Evolutionary conservation across 176 grass and related monocot species (phyloP), one percentile per base, ranked within the genome.

Genomic region (Phragmites australis): DNA sequence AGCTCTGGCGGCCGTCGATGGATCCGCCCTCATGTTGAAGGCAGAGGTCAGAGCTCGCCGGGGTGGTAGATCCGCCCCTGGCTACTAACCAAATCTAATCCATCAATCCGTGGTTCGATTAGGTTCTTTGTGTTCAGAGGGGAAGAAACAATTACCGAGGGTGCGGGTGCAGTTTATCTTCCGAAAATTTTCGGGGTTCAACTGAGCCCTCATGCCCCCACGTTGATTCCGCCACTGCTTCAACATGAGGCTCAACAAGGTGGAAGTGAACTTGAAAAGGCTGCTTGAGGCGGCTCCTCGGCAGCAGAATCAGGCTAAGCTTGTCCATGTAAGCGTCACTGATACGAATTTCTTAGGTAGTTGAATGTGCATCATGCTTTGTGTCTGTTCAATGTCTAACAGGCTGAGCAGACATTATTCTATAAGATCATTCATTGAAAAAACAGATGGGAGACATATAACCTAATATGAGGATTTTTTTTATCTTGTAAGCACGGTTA

Each of bases 211-310:
- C 7, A 21, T 8, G 16, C 4, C 66, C 6, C 42, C n/a, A 27
- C 25, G 15, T 23, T 17, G 22, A 48, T n/a, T 23, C 76, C 4
- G 13, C 61, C 48, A 65, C 59, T 0, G 45, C 62, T 62, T 70
- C 41, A 52, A 54, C 53, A 95, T 95, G 96, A 83, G 84, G 72
- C 82, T 93, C 39, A 95, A 87, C 74, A 99, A 91, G 84, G 88
- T 91, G 19, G 92, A 99, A 78, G 88, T 95, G 81, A 99, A 99
- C 80, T 79, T 99, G 55, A 93, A 32, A 85, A 91, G 96, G 76
- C 70, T 99, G 74, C 90, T 99, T 27, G 88, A 88, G 69, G 86
- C 88, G 13, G 90, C 96, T 78, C 92, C 96, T 3, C 84, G 81
- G 21, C 96, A 91, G 85, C 78, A 91, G 49, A 99, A 99, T 89